Conservation (phyloP, 345 rosid genomes). For the Geranium rotundifolium region DNA sequence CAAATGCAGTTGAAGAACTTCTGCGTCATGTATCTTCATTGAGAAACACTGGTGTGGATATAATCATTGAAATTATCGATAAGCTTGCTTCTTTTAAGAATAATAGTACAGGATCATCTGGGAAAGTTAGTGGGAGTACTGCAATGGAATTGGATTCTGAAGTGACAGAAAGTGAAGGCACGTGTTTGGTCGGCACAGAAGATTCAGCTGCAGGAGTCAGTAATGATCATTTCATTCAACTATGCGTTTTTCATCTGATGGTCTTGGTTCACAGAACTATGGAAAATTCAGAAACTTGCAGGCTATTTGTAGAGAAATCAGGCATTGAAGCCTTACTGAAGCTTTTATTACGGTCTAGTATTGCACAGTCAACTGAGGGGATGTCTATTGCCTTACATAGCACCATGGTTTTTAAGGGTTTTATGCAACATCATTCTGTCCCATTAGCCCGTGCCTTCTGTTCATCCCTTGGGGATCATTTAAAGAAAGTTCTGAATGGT, state of each 20-base stretch:
- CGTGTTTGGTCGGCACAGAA: conserved; percentile 30
- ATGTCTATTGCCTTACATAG: conserved; percentile 90
- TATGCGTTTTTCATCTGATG: conserved; percentile 86
- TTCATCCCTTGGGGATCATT: conserved; percentile 60
- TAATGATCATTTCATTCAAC: conserved; percentile 77
- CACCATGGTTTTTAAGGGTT: conserved; percentile 95
- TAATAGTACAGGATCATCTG: conserved; percentile 35
- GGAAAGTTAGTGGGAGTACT: conserved; percentile 36
- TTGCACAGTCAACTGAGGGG: conserved; percentile 93
- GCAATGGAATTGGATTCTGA: conserved; percentile 90
- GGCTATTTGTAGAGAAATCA: conserved; percentile 86
- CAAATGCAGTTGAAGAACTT: conserved; percentile 96
- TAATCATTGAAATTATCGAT: conserved; percentile 74
- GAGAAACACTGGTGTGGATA: conserved; percentile 81
- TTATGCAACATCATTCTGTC: conserved; percentile 84
- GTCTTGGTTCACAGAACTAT: conserved; percentile 86
- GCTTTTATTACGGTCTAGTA: conserved; percentile 71
- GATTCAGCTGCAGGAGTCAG: conserved; percentile 38
- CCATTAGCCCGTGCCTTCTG: conserved; percentile 87
- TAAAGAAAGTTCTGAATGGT: conserved; percentile 57
- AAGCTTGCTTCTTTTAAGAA: conserved; percentile 64
- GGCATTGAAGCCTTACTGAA: conserved; percentile 86
- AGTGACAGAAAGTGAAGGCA: conserved; percentile 39
- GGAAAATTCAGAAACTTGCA: conserved; percentile 89
- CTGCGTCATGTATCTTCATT: conserved; percentile 79